Evolutionary conservation across 2,329 filamentous ascomycete genomes (phyloP).

Genomic region (Fusarium armeniacum): DNA sequence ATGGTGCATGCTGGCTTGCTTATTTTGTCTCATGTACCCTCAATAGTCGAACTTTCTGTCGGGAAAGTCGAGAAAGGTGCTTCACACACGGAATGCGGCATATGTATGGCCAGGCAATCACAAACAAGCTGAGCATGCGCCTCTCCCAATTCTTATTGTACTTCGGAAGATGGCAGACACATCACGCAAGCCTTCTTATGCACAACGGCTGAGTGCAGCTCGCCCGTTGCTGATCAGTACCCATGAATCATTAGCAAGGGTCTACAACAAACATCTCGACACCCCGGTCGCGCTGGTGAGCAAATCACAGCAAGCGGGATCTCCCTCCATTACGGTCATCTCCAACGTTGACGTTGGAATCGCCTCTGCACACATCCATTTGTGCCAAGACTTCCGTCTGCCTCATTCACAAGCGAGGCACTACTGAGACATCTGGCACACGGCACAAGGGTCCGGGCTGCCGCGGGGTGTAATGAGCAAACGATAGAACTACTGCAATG

Average conservation of each 20-base stretch:
- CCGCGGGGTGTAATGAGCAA: constrained; percentile 28
- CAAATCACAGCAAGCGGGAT: constrained; percentile 19
- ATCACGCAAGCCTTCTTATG: constrained; percentile 15
- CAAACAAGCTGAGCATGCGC: constrained; percentile 3
- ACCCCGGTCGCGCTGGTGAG: constrained; percentile 15
- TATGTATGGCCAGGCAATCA: constrained; percentile 2
- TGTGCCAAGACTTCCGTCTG: constrained; percentile 3
- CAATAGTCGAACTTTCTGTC: background rate
- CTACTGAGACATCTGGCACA: constrained; percentile 17
- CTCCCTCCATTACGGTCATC: background rate
- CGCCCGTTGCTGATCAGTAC: constrained; percentile 29
- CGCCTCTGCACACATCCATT: constrained; percentile 24
- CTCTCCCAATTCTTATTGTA: background rate
- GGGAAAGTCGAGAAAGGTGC: background rate
- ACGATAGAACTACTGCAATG: constrained; percentile 35
- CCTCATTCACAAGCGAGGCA: constrained; percentile 11
- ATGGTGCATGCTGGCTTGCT: background rate
- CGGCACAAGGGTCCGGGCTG: constrained; percentile 33
- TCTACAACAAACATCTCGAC: constrained; percentile 28
- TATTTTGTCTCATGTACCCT: background rate
- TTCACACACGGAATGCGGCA: constrained; percentile 1
- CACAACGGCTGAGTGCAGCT: constrained; percentile 31
- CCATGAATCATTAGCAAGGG: constrained; percentile 31
- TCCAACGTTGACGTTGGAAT: constrained; percentile 18
- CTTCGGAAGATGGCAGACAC: constrained; percentile 10